These are phyloP conservation scores for Chenopodium suecicum DNA, from an alignment of 148 eudicot genomes.

Conservation along the genomic window DNA sequence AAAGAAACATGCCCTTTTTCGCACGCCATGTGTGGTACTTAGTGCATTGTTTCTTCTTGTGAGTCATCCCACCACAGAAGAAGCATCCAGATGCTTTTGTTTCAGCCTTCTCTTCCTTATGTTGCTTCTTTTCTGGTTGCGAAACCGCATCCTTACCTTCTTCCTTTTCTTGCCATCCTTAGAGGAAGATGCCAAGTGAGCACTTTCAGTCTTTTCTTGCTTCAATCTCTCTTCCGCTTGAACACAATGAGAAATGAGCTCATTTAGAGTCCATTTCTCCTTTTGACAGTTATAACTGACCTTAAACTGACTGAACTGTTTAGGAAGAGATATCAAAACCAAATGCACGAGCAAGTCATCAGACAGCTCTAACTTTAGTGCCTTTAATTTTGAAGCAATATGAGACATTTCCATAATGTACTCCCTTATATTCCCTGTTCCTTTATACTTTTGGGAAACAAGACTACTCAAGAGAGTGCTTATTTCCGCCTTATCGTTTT, in stretches of 20 bases:
- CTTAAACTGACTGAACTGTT: background rate
- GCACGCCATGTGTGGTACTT: background rate
- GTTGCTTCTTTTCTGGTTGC: too few relatives aligned
- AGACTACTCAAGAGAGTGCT: too few relatives aligned
- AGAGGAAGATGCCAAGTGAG: background rate
- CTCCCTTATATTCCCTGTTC: too few relatives aligned
- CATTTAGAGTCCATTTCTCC: conserved; percentile 12
- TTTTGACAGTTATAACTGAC: background rate
- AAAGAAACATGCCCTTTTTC: background rate
- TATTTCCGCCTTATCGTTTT: too few relatives aligned
- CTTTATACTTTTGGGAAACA: too few relatives aligned
- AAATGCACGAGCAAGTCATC: conserved; percentile 8
- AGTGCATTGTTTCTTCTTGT: background rate
- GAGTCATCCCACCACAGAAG: background rate
- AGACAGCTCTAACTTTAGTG: conserved; percentile 9
- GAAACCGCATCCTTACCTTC: too few relatives aligned
- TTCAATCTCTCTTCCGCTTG: background rate
- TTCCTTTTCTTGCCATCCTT: too few relatives aligned
- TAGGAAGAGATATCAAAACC: conserved; percentile 2
- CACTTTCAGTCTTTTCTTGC: background rate
- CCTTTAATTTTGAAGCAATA: background rate
- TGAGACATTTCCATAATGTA: background rate
- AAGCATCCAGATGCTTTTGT: background rate
- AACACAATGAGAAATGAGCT: conserved; percentile 9
- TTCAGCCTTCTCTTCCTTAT: too few relatives aligned